A percentile compares a stretch with the other conserved stretches of the same genome.
phyloP scores from a whole-genome alignment of 306 rosid genomes.

The Lotus japonicus region DNA sequence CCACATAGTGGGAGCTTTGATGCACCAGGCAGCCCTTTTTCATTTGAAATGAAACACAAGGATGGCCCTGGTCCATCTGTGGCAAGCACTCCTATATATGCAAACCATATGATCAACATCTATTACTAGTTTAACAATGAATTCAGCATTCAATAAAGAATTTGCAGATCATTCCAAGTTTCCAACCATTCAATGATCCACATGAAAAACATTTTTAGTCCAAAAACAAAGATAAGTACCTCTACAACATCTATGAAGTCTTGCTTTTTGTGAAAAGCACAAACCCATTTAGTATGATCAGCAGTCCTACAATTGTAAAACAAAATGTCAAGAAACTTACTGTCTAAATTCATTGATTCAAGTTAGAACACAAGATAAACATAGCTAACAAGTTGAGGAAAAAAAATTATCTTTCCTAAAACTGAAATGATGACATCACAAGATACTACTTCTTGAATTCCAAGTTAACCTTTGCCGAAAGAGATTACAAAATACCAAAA shows the following conservation, averaged over 20 bases:
- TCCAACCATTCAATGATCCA: neutral
- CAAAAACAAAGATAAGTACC: conserved; percentile 30
- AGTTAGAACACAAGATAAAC: neutral
- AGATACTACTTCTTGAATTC: neutral
- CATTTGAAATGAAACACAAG: conserved; percentile 1
- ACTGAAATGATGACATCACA: neutral
- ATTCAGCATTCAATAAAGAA: neutral
- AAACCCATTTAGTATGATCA: conserved; percentile 53
- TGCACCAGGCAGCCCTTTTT: no score
- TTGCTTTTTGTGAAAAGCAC: conserved; percentile 47
- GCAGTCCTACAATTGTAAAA: conserved; percentile 35
- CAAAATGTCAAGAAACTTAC: neutral
- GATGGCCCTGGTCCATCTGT: neutral
- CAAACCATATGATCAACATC: neutral
- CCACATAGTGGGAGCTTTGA: no score
- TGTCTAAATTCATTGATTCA: neutral
- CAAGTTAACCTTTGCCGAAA: neutral
- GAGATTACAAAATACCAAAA: neutral
- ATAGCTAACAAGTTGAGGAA: neutral
- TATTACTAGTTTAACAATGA: neutral
- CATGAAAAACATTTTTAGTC: neutral
- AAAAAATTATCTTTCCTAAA: neutral
- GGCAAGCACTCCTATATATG: neutral
- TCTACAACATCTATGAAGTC: conserved; percentile 50
- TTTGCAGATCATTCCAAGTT: neutral